Base-by-base conservation (phyloP, 441 rosid genomes). In the Cnidoscolus chayamansa region DNA sequence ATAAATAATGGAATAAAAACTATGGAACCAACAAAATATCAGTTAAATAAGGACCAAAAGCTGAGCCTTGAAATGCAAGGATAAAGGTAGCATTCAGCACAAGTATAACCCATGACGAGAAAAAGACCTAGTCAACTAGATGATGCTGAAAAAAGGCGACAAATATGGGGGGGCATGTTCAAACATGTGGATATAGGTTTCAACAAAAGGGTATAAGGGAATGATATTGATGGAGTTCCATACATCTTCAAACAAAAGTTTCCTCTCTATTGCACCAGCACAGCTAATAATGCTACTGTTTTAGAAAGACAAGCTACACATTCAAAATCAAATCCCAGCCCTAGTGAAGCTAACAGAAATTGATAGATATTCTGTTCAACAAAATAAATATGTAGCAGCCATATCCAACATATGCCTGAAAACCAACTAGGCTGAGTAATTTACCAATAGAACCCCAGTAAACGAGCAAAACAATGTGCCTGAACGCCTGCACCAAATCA, bases 141-240 rank as follows among this genome's bases (percentile, higher is more conserved):
- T 12, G 61, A 13, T 43, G 61, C 50, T 53, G 19, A 51, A 71
- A 72, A 12, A 72, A 5, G 66, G 1, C 62, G 62, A 51, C 48
- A 50, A 31, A 16, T 11, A 51, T 62, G 51, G 59, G 51, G 59
- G 7, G 25, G 43, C 32, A 16, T 16, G 31, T 60, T 70, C 47
- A 56, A 25, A 68, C 25, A 25, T 10, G 11, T 58, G 9, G 31
- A 62, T 6, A 1, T 17, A 11, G 7, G 40, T 31, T 51, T 51
- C 10, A 10, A 19, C 15, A 37, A 15, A 37, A 35, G 61, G 49
- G 19, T 37, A 6, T 61, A 12, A 0, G 45, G 20, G 30, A 70
- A 70, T 3, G 25, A 19, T 10, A 47, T 12, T 20, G 56, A 45
- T 15, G 43, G 48, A 45, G 2, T 47, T 11, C 7, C 10, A 4